Evolutionary conservation across 768 basidiomycete species (phyloP).

Genomic region (Russula earlei): DNA sequence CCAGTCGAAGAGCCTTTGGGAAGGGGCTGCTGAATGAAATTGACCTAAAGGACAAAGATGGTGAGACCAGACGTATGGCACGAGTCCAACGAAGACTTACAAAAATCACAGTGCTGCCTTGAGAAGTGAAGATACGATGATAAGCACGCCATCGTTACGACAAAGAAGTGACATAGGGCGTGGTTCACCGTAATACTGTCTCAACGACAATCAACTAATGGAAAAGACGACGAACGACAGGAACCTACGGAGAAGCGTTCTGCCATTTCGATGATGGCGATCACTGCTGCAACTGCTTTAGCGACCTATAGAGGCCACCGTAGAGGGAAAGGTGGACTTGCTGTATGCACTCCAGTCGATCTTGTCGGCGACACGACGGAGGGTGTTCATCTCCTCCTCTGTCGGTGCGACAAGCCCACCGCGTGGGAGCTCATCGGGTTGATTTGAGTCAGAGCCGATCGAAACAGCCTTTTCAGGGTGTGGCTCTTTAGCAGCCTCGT

Average conservation of each 20-base stretch:
- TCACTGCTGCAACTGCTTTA: conserved; percentile 13
- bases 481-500: conserved; percentile 4
- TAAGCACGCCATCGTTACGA: not conserved
- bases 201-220: not conserved
- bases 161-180: not conserved
- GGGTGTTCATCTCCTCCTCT: conserved; percentile 20
- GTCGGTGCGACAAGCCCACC: conserved; percentile 19
- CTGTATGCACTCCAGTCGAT: conserved; percentile 20
- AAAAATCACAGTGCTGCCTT: conserved; percentile 14
- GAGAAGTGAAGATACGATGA: not conserved
- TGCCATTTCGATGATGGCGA: conserved; percentile 25
- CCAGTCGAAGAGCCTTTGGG: conserved; percentile 22
- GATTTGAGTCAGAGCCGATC: not conserved
- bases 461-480: not conserved
- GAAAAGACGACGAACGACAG: not conserved
- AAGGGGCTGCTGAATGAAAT: conserved; percentile 25
- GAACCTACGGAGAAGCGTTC: conserved; percentile 25
- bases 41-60: conserved; percentile 12
- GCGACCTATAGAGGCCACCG: not conserved
- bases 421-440: not conserved
- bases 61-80: not conserved
- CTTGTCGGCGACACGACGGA: conserved; percentile 22
- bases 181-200: conserved; percentile 17
- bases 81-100: conserved; percentile 3
- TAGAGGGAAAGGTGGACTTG: not conserved